These are phyloP conservation scores for Neurospora crassa DNA, from an alignment of 2,329 filamentous ascomycete genomes.

Conservation along the genomic window DNA sequence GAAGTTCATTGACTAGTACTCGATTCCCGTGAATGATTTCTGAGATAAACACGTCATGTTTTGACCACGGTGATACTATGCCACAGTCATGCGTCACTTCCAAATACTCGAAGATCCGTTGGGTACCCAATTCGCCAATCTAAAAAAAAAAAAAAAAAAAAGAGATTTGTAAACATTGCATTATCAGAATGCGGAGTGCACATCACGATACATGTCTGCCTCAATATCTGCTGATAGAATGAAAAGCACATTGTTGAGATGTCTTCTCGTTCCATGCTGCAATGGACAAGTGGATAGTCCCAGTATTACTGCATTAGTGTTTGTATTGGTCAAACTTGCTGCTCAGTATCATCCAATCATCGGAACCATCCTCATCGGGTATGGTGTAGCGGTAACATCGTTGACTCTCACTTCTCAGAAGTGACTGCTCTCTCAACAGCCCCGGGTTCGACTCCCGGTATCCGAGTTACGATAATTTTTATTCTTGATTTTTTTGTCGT, in stretches of 20 bases:
- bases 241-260: background rate
- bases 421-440: background rate
- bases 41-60: background rate
- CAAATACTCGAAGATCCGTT: background rate
- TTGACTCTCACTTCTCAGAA: background rate
- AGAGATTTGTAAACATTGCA: background rate
- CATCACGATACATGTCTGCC: background rate
- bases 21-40: background rate
- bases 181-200: background rate
- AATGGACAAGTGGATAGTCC: background rate
- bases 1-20: background rate
- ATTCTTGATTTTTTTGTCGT: background rate
- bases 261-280: background rate
- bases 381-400: background rate
- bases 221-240: no score
- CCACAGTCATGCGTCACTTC: background rate
- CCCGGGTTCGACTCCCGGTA: background rate
- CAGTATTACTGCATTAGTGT: accelerated
- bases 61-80: background rate
- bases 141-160: no score
- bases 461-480: background rate
- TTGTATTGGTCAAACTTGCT: background rate
- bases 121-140: no score
- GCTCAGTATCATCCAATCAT: background rate
- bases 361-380: background rate